phyloP scores from a whole-genome alignment of 345 rosid species.

The Dipteronia dyeriana region DNA sequence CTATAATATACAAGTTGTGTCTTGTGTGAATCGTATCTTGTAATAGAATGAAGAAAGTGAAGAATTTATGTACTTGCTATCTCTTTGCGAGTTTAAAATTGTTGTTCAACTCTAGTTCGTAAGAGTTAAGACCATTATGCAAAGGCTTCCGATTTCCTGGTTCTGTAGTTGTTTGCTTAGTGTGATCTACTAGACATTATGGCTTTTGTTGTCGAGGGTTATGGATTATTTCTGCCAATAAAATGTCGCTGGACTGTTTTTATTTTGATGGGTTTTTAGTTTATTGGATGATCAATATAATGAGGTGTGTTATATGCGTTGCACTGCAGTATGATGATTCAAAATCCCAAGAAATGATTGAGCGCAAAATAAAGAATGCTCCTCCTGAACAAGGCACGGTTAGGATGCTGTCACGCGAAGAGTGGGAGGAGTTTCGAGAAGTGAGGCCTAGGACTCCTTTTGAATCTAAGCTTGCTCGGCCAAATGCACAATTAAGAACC shows the following conservation, averaged over 20 bases:
- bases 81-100: not conserved
- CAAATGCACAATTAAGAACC: constrained; percentile 78
- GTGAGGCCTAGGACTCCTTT: constrained; percentile 95
- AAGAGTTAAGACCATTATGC: not conserved
- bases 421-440: constrained; percentile 85
- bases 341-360: constrained; percentile 83
- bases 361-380: constrained; percentile 77
- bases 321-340: constrained; percentile 67
- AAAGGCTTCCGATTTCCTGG: not conserved
- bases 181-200: not conserved
- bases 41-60: not conserved
- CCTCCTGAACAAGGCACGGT: constrained; percentile 83
- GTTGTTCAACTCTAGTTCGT: not conserved
- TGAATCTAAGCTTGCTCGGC: constrained; percentile 93
- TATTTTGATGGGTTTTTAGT: not conserved
- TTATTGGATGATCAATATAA: not conserved
- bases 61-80: not conserved
- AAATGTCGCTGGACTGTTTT: not conserved
- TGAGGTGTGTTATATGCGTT: constrained; percentile 1
- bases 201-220: not conserved
- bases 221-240: not conserved
- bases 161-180: not conserved
- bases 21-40: not conserved
- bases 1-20: not conserved
- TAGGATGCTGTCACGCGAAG: constrained; percentile 79